These are phyloP conservation scores for Penicillium samsonianum DNA, from an alignment of 495 filamentous ascomycete species.

Conservation along the genomic window DNA sequence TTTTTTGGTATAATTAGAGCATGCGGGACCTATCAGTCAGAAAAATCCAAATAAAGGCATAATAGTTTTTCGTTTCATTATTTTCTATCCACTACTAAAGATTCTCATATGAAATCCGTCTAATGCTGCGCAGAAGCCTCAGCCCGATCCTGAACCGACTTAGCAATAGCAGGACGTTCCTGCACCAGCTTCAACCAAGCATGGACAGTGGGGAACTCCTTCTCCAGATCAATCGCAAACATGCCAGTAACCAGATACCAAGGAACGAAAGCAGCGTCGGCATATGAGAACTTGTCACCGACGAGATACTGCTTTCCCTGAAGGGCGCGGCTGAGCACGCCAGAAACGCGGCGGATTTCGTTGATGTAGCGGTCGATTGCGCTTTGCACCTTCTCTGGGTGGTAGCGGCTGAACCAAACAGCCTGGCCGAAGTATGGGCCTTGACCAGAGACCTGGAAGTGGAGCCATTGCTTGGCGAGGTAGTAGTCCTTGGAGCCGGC, in stretches of 20 bases:
- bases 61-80: no score
- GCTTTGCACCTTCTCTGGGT: constrained; percentile 58
- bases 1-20: no score
- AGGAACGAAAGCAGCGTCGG: constrained; percentile 58
- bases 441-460: constrained; percentile 69
- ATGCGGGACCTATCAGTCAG: no score
- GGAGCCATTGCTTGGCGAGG: constrained; percentile 63
- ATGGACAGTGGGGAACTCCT: constrained; percentile 42
- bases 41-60: no score
- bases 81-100: no score
- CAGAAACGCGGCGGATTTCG: constrained; percentile 60
- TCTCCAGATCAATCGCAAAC: constrained; percentile 32
- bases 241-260: constrained; percentile 44
- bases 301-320: constrained; percentile 58
- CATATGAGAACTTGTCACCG: constrained; percentile 58
- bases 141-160: constrained; percentile 39
- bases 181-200: constrained; percentile 48
- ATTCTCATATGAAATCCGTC: background rate
- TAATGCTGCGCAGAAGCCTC: constrained; percentile 19
- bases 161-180: constrained; percentile 40
- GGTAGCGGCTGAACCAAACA: constrained; percentile 54
- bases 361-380: constrained; percentile 60
- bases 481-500: constrained; percentile 49
- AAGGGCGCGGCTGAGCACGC: constrained; percentile 57
- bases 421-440: constrained; percentile 68